These are phyloP conservation scores for Heliamphora exappendiculata DNA, from an alignment of 148 eudicot species.

Conservation along the genomic window DNA sequence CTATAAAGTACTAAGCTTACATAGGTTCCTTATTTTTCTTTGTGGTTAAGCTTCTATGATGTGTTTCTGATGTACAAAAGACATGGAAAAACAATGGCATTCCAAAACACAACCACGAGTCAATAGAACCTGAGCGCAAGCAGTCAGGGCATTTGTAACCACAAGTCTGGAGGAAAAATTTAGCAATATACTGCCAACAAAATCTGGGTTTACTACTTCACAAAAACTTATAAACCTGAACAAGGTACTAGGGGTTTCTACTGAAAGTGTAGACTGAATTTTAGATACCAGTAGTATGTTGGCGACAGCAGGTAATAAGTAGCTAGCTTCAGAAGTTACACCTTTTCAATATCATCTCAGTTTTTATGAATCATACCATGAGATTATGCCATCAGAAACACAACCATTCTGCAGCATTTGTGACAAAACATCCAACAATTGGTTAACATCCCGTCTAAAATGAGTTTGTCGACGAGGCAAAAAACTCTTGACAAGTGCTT, in stretches of 20 bases:
- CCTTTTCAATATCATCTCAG: background rate
- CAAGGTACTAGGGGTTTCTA: background rate
- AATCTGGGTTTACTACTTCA: background rate
- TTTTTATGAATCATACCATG: conserved; percentile 39
- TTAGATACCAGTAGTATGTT: background rate
- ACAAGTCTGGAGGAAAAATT: background rate
- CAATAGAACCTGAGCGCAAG: background rate
- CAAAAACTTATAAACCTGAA: background rate
- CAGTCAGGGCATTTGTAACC: background rate
- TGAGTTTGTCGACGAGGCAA: conserved; percentile 46
- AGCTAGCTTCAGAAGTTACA: conserved; percentile 1
- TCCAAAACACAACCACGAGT: background rate
- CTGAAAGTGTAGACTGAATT: background rate
- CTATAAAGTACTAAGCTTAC: background rate
- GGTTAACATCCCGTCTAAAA: conserved; percentile 35
- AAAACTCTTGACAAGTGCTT: conserved; percentile 70
- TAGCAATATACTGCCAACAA: background rate
- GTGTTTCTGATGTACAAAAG: background rate
- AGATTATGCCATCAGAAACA: conserved; percentile 31
- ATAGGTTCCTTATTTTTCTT: background rate
- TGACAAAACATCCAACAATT: conserved; percentile 51
- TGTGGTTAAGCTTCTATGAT: background rate
- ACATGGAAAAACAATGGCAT: background rate
- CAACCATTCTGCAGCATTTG: conserved; percentile 55
- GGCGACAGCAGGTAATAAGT: background rate